Conservation (phyloP, 169 alveolate species). For the Neospora caninum region DNA sequence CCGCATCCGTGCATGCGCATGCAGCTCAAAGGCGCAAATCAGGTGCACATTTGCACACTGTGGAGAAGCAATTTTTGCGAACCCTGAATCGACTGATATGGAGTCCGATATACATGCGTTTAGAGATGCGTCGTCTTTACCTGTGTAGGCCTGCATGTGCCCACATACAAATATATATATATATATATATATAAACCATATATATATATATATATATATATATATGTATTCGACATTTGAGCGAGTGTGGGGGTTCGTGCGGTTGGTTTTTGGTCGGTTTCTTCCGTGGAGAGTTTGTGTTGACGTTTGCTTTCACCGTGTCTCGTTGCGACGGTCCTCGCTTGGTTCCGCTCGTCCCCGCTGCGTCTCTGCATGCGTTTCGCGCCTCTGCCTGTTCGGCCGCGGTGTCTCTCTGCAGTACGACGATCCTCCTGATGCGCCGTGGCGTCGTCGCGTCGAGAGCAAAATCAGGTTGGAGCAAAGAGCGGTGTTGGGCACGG, state of each 20-base stretch:
- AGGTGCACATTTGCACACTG: no score
- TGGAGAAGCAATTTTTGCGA: no score
- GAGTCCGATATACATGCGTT: neutral
- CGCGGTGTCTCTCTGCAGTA: neutral
- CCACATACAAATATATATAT: neutral
- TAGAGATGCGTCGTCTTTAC: neutral
- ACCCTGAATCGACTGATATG: no score
- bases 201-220: neutral
- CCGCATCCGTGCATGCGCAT: no score
- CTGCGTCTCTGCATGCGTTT: neutral
- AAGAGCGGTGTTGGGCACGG: neutral
- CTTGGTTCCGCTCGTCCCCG: neutral
- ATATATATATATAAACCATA: neutral
- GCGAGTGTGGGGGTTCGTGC: no score
- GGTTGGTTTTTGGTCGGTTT: no score
- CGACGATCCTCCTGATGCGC: slow-evolving; percentile 41
- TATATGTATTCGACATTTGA: neutral
- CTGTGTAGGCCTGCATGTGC: neutral
- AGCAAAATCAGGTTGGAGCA: neutral
- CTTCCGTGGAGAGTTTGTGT: no score
- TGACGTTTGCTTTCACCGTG: neutral
- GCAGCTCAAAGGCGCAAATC: no score
- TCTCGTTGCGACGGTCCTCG: neutral
- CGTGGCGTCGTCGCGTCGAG: slow-evolving; percentile 32
- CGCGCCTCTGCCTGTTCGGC: neutral